These are phyloP conservation scores for Catharanthus roseus DNA, from an alignment of 257 asterid species.

Conservation along the genomic window DNA sequence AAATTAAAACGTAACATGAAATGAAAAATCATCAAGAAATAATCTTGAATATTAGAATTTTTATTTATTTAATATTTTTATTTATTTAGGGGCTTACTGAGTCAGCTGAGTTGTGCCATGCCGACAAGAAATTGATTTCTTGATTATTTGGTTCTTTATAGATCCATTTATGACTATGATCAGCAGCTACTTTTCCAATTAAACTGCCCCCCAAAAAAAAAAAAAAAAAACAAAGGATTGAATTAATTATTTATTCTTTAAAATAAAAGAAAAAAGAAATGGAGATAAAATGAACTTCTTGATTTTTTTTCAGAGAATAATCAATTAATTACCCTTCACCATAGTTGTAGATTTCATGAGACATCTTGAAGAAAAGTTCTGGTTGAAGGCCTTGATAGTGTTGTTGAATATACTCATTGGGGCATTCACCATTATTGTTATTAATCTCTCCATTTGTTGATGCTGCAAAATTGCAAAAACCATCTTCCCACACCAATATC, in stretches of 20 bases:
- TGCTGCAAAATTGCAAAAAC: conserved; percentile 94
- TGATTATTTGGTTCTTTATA: conserved; percentile 87
- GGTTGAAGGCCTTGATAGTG: conserved; percentile 83
- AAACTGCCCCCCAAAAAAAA: conserved; percentile 32
- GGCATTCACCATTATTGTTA: conserved; percentile 41
- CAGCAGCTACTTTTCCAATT: conserved; percentile 98
- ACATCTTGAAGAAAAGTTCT: conserved; percentile 97
- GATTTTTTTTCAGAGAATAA: background rate
- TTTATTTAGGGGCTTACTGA: conserved; percentile 42
- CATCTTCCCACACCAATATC: conserved; percentile 99
- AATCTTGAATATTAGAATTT: too few relatives aligned
- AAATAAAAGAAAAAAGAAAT: too few relatives aligned
- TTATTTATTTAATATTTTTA: too few relatives aligned
- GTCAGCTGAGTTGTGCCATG: conserved; percentile 98
- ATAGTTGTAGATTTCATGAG: conserved; percentile 98
- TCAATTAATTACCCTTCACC: conserved; percentile 75
- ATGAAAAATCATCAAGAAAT: too few relatives aligned
- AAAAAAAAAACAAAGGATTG: too few relatives aligned
- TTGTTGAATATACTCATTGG: conserved; percentile 34
- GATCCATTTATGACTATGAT: conserved; percentile 98
- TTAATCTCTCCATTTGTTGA: conserved; percentile 60
- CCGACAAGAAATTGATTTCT: conserved; percentile 92
- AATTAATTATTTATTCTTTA: conserved; percentile 53
- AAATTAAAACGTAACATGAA: conserved; percentile 1
- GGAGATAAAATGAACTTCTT: too few relatives aligned